Evolutionary conservation across 306 rosid genomes (phyloP).

Genomic region (Begonia fuchsioides): DNA sequence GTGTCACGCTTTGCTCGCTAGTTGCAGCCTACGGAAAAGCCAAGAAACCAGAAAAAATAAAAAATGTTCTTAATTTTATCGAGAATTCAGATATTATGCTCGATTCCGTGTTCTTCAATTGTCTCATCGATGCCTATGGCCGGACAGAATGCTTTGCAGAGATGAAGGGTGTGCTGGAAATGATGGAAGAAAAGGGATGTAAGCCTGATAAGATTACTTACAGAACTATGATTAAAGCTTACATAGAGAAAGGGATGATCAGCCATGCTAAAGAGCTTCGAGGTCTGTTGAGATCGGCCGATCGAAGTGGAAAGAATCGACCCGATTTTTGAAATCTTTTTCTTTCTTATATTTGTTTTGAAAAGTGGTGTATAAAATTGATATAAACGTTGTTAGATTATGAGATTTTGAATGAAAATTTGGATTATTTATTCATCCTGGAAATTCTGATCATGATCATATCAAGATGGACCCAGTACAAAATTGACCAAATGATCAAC

Average conservation of each 20-base stretch:
- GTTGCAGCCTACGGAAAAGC: constrained; percentile 74
- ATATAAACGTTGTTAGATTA: too few relatives aligned
- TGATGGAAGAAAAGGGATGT: constrained; percentile 64
- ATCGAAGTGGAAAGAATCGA: constrained; percentile 17
- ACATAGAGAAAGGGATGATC: constrained; percentile 54
- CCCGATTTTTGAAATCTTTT: constrained; percentile 35
- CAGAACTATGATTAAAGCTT: constrained; percentile 84
- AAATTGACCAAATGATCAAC: too few relatives aligned
- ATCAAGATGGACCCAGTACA: too few relatives aligned
- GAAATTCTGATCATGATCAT: too few relatives aligned
- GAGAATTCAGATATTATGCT: constrained; percentile 66
- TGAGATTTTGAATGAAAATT: too few relatives aligned
- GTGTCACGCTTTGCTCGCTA: constrained; percentile 83
- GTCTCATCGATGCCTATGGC: constrained; percentile 80
- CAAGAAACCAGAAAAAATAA: constrained; percentile 56
- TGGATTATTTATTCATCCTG: too few relatives aligned
- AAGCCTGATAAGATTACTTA: constrained; percentile 72
- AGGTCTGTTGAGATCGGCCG: constrained; percentile 28
- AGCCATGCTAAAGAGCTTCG: constrained; percentile 53
- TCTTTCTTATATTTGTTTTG: too few relatives aligned
- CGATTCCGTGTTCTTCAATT: constrained; percentile 68
- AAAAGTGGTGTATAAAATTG: too few relatives aligned
- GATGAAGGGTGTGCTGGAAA: constrained; percentile 65
- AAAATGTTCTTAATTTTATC: constrained; percentile 42
- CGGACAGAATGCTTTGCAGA: constrained; percentile 51